Evolutionary conservation across 1,284 basidiomycete species (phyloP), one percentile per base, ranked within the genome.

Genomic region (Polyporus tsugae): DNA sequence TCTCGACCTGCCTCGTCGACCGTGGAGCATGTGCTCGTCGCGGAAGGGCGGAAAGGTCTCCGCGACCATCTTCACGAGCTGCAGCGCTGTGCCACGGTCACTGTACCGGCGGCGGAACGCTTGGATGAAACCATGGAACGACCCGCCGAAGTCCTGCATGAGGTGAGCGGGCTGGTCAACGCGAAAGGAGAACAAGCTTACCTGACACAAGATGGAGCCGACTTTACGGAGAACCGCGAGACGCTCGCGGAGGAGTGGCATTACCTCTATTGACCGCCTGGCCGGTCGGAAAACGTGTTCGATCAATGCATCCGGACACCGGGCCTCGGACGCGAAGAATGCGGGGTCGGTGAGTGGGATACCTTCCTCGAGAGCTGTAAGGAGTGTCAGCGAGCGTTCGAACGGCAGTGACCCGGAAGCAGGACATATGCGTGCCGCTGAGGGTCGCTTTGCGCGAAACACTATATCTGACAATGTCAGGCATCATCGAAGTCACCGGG

Each of bases 41-140:
- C 90, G 86, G 80, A 94, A 95, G 1, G 87, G 86, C 1, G 92
- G 91, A 76, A 95, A 95, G 0, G 84, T 84, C 22, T 90, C 86
- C 0, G 87, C 83, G 29, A 95, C 86, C 83, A 88, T 86, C 72
- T 89, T 85, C 25, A 93, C 93, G 11, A 95, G 85, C 53, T 92
- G 86, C 4, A 95, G 81, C 0, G 91, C 88, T 0, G 91, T 89
- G 2, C 90, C 89, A 69, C 86, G 77, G 36, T 84, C 81, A 25
- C 82, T 72, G 74, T 89, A 79, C 52, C 79, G 81, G 42, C 78
- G 77, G 41, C 89, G 86, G 72, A 93, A 94, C 25, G 85, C 84
- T 5, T 87, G 79, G 11, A 94, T 72, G 73, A 95, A 89, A 17
- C 84, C 85, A 73, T 85, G 84, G 76, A 89, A 95, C 1, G 92